Evolutionary conservation across 2,329 filamentous ascomycete genomes (phyloP).

Genomic region (Ascomycota sp.): DNA sequence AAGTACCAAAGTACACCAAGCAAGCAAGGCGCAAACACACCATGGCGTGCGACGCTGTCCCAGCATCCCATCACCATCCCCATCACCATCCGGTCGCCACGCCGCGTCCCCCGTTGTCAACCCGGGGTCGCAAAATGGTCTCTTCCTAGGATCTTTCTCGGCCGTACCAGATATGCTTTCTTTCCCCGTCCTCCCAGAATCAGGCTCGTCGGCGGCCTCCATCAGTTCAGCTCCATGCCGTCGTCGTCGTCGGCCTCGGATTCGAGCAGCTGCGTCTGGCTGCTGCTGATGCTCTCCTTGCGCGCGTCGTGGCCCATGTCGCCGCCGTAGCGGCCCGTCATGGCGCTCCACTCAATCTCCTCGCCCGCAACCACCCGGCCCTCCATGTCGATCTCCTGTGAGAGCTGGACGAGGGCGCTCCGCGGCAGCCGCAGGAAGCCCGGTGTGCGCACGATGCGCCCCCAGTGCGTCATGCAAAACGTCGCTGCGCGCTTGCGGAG

Average conservation of each 20-base stretch:
- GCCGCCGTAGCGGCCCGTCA: constrained; percentile 25
- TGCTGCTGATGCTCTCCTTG: constrained; percentile 41
- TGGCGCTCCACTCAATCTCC: constrained; percentile 43
- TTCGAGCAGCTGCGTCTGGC: constrained; percentile 33
- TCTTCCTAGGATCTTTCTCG: too few relatives aligned
- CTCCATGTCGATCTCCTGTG: constrained; percentile 82
- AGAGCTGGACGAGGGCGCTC: constrained; percentile 68
- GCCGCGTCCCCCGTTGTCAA: too few relatives aligned
- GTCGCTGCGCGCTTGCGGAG: constrained; percentile 68
- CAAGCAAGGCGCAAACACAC: too few relatives aligned
- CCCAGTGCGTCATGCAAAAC: constrained; percentile 90
- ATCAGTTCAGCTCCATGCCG: constrained; percentile 37
- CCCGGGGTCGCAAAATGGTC: too few relatives aligned
- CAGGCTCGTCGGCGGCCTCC: neutral
- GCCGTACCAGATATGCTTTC: too few relatives aligned
- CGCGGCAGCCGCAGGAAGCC: constrained; percentile 70
- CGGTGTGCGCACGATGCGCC: constrained; percentile 71
- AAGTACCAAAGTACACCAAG: too few relatives aligned
- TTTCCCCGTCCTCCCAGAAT: too few relatives aligned
- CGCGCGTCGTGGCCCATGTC: constrained; percentile 18
- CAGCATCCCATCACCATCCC: too few relatives aligned
- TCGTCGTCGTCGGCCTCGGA: constrained; percentile 40
- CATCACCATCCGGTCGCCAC: too few relatives aligned
- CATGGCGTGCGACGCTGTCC: too few relatives aligned
- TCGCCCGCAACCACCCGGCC: constrained; percentile 80